Evolutionary conservation across 2,329 filamentous ascomycete genomes (phyloP).

Genomic region (Arthrobotrys sphaeroides): DNA sequence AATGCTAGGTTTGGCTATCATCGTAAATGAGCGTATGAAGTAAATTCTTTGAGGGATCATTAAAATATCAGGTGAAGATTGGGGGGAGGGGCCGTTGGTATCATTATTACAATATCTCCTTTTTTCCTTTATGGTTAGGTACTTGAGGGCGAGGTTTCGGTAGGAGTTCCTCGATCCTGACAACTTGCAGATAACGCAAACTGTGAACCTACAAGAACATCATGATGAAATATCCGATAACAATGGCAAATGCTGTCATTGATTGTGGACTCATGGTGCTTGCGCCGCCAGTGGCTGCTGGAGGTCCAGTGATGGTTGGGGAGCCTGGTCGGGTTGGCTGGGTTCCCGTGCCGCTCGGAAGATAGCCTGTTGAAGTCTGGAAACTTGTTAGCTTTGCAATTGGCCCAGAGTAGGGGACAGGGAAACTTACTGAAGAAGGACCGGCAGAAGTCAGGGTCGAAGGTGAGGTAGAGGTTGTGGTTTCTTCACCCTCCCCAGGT

Average conservation of each 20-base stretch:
- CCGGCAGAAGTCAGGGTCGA: constrained; percentile 1
- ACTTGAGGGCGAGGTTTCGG: not conserved
- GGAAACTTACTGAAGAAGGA: constrained; percentile 4
- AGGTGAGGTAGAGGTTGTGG: not conserved
- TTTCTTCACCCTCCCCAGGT: not conserved
- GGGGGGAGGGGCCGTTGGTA: constrained; percentile 35
- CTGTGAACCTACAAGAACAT: constrained; percentile 30
- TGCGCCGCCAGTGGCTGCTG: constrained; percentile 38
- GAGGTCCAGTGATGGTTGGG: constrained; percentile 21
- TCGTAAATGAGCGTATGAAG: constrained; percentile 49
- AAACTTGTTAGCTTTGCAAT: not conserved
- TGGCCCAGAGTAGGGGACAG: not conserved
- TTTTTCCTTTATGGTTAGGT: constrained; percentile 8
- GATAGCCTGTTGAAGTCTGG: constrained; percentile 2
- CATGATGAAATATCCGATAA: constrained; percentile 41
- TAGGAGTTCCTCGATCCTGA: not conserved
- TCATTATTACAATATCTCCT: constrained; percentile 47
- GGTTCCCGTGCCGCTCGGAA: not conserved
- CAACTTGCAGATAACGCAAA: not conserved
- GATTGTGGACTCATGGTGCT: constrained; percentile 27
- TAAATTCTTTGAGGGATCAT: constrained; percentile 33
- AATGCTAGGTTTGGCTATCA: constrained; percentile 23
- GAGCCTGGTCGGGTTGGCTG: not conserved
- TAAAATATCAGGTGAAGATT: constrained; percentile 29
- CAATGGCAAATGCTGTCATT: constrained; percentile 5